Percentiles rank a stretch among this genome's conserved stretches.
These are phyloP conservation scores for Pelargonium cotyledonis DNA, from an alignment of 441 rosid genomes.

Conservation along the genomic window DNA sequence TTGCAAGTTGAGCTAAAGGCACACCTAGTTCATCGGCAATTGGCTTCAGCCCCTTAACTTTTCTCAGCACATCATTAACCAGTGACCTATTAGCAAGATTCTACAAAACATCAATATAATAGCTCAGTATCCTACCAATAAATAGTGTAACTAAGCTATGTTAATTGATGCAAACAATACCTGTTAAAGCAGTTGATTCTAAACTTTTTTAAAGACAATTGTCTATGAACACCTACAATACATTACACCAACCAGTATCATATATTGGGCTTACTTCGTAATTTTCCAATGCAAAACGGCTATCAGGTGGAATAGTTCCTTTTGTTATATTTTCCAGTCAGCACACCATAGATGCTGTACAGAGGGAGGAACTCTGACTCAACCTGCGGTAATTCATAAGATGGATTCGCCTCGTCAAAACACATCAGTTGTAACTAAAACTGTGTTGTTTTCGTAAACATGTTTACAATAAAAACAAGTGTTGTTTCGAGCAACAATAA, in stretches of 20 bases:
- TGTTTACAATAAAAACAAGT: no score
- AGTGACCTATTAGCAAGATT: conserved; percentile 84
- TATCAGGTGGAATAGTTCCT: conserved; percentile 77
- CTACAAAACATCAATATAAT: conserved; percentile 27
- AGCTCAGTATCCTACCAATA: no score
- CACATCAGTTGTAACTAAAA: neutral
- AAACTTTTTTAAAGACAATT: neutral
- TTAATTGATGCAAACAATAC: no score
- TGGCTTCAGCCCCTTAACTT: conserved; percentile 84
- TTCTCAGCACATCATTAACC: conserved; percentile 79
- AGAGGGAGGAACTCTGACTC: conserved; percentile 87
- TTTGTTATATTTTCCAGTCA: conserved; percentile 88
- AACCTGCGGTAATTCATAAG: conserved; percentile 38
- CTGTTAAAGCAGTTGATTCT: neutral
- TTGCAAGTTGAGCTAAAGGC: conserved; percentile 82
- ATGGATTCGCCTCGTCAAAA: neutral
- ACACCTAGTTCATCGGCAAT: conserved; percentile 96
- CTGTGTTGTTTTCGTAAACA: no score
- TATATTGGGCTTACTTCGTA: conserved; percentile 51
- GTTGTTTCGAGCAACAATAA: no score
- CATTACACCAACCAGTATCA: no score
- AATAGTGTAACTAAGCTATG: no score
- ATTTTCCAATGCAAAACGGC: conserved; percentile 89
- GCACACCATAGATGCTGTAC: conserved; percentile 83
- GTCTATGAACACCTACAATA: conserved; percentile 1